Evolutionary conservation across 129 eudicot genomes (phyloP).

Genomic region (carrot (Daucus carota)): DH1_v3.0 NC_030384.2:43626501-43627000

Average conservation of each 20-base stretch:
- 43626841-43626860: background rate
- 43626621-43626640: background rate
- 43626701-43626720: slow-evolving; percentile 5
- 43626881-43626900: background rate
- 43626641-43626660: background rate
- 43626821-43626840: background rate
- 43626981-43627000: background rate
- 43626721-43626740: slow-evolving; percentile 88
- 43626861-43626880: background rate
- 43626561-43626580: background rate
- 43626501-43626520: background rate
- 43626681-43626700: background rate
- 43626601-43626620: background rate
- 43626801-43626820: background rate
- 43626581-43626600: background rate
- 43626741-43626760: slow-evolving; percentile 96
- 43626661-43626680: background rate
- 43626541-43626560: background rate
- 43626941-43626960: background rate
- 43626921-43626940: background rate
- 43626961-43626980: background rate
- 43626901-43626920: background rate
- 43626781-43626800: slow-evolving; percentile 82
- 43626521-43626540: background rate
- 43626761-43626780: slow-evolving; percentile 87